Evolutionary conservation across 345 rosid genomes (phyloP).

Genomic region (Bruguiera sexangula): DNA sequence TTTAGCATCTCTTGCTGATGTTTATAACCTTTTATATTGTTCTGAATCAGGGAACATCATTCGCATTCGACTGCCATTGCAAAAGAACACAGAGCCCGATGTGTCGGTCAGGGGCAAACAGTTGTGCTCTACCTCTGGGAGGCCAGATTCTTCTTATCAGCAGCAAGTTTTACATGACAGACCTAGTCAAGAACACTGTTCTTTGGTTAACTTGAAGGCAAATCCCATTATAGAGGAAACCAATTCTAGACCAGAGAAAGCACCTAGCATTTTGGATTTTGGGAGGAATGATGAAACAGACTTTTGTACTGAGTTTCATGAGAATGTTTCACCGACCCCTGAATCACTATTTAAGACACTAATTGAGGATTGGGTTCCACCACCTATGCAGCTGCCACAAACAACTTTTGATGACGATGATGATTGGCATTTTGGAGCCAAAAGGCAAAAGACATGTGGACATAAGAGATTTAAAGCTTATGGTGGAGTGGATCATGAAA

Average conservation of each 20-base stretch:
- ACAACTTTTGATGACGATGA: constrained; percentile 22
- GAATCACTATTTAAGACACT: constrained; percentile 31
- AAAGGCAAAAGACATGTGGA: neutral
- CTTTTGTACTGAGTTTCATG: neutral
- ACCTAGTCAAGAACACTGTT: constrained; percentile 1
- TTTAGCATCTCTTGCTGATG: neutral
- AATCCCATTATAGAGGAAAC: neutral
- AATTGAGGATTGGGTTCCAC: constrained; percentile 46
- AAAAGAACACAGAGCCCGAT: constrained; percentile 18
- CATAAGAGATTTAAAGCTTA: constrained; percentile 6
- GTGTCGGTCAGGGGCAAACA: constrained; percentile 2
- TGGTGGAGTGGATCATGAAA: constrained; percentile 1
- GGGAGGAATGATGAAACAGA: neutral
- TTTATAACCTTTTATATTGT: constrained; percentile 12
- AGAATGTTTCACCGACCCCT: constrained; percentile 12
- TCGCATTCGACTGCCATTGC: constrained; percentile 43
- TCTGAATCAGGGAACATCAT: constrained; percentile 38
- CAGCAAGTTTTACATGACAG: neutral
- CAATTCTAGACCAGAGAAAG: constrained; percentile 3
- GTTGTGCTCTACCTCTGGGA: constrained; percentile 25
- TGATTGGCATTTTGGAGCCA: constrained; percentile 53
- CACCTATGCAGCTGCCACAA: constrained; percentile 11
- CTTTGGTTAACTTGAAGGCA: neutral
- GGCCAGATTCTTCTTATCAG: neutral
- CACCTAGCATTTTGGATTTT: neutral